Base-by-base conservation (phyloP, 2,329 filamentous ascomycete species). In the Sporothrix schenckii region DNA sequence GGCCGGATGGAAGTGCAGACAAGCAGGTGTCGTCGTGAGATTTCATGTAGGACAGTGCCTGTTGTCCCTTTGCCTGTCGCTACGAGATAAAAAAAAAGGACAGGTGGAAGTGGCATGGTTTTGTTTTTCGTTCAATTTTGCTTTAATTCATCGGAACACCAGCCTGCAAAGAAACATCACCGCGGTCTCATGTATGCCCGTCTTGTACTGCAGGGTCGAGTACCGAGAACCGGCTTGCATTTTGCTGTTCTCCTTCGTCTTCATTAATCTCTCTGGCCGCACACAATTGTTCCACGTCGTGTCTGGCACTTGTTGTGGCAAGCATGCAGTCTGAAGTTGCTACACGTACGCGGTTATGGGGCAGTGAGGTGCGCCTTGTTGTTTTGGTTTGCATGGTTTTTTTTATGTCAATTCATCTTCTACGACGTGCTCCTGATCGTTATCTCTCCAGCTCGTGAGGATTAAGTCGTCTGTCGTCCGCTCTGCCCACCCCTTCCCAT, bases 241-340 rank as follows among this genome's bases (percentile, higher is more conserved):
- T 3, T 13, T 13, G 41, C 16, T 44, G 6, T 13, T 16, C 41
- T 16, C 41, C 41, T 44, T 9, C 44, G 30, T 24, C 39, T 14
- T 0, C 14, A 2, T 11, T 30, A 58, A 30, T 30, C 27, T 30
- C 27, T 30, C 27, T 30, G 27, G 27, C 27, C 27, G 54, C 54
- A 58, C 52, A 27, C 4, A 14, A n/a, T n/a, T n/a, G n/a, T n/a
- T n/a, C n/a, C 41, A 61, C 60, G 9, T 10, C 16, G n/a, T 49
- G 41, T 63, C 58, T 50, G 47, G 56, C 58, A 63, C 47, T 54
- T 65, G 68, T 65, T 21, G 56, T 69, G 58, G 47, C 58, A 47
- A 30, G 34, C 68, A 65, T 11, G 44, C 10, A 24, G 41, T 44
- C 41, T 16, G 2, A 13, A 7, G 41, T 44, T 16, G 52, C 3